These are phyloP conservation scores for Termitomyces sp. DNA, from an alignment of 1,284 basidiomycete genomes.

Conservation along the genomic window DNA sequence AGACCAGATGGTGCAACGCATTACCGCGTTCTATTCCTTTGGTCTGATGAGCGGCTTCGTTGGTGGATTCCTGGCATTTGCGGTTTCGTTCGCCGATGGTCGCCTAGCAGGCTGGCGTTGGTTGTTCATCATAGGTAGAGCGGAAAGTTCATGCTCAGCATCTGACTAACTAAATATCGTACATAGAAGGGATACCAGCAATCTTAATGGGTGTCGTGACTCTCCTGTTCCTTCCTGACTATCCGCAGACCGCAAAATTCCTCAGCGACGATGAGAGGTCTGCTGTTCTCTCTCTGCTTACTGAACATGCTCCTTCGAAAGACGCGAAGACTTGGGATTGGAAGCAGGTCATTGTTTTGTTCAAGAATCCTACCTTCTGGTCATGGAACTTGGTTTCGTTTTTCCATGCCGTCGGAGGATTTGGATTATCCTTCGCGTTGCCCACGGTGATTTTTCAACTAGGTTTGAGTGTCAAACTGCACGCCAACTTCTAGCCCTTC, in stretches of 20 bases:
- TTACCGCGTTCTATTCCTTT: slow-evolving; percentile 13
- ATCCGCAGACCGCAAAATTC: slow-evolving; percentile 14
- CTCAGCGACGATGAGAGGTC: slow-evolving; percentile 8
- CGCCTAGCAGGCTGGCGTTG: slow-evolving; percentile 14
- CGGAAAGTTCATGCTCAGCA: neutral
- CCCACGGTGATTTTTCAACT: slow-evolving; percentile 13
- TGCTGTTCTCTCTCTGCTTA: slow-evolving; percentile 1
- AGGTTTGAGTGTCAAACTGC: neutral
- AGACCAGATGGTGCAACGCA: slow-evolving; percentile 8
- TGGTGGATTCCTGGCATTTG: slow-evolving; percentile 11
- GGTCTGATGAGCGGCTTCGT: slow-evolving; percentile 14
- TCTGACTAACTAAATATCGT: neutral
- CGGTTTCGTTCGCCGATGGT: slow-evolving; percentile 12
- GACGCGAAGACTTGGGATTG: slow-evolving; percentile 13
- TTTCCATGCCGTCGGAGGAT: slow-evolving; percentile 14
- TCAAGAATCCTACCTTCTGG: slow-evolving; percentile 14
- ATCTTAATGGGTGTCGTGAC: slow-evolving; percentile 12
- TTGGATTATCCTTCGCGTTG: slow-evolving; percentile 11
- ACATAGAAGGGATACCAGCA: slow-evolving; percentile 12
- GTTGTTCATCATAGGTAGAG: slow-evolving; percentile 13
- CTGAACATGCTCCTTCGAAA: slow-evolving; percentile 9
- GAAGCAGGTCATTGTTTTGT: slow-evolving; percentile 4
- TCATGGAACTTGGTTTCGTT: slow-evolving; percentile 10
- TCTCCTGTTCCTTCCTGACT: slow-evolving; percentile 11
- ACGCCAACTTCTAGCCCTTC: too few relatives aligned